Conservation (phyloP, 2,329 filamentous ascomycete genomes). For the Calonectria pteridis region DNA sequence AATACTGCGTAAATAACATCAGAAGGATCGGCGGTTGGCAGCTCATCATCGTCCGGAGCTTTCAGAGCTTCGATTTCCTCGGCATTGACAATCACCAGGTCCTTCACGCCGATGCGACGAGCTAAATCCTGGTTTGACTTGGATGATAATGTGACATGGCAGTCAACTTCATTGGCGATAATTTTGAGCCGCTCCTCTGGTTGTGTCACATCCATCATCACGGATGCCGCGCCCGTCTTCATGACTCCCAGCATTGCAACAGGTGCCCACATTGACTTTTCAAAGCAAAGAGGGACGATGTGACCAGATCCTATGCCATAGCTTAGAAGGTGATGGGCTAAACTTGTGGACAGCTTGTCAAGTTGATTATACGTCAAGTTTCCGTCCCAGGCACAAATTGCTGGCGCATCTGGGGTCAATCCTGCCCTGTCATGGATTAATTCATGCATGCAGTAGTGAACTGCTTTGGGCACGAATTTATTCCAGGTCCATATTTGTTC, state of each 20-base stretch:
- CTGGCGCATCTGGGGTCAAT: neutral
- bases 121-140: neutral
- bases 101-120: neutral
- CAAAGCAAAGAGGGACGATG: neutral
- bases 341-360: neutral
- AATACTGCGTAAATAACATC: neutral
- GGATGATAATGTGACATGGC: neutral
- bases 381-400: neutral
- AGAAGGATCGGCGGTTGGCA: neutral
- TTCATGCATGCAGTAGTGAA: neutral
- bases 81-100: neutral
- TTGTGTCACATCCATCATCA: neutral
- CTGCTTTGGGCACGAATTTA: neutral
- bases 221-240: neutral
- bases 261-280: neutral
- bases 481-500: neutral
- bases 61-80: neutral
- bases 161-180: neutral
- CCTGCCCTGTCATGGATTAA: neutral
- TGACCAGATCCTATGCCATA: neutral
- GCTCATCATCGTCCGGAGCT: neutral
- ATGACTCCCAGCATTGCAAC: neutral
- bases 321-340: neutral
- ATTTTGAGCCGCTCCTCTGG: neutral
- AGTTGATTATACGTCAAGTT: neutral